Conservation (phyloP, 2,329 filamentous ascomycete genomes). For the Colletotrichum sp. region DNA sequence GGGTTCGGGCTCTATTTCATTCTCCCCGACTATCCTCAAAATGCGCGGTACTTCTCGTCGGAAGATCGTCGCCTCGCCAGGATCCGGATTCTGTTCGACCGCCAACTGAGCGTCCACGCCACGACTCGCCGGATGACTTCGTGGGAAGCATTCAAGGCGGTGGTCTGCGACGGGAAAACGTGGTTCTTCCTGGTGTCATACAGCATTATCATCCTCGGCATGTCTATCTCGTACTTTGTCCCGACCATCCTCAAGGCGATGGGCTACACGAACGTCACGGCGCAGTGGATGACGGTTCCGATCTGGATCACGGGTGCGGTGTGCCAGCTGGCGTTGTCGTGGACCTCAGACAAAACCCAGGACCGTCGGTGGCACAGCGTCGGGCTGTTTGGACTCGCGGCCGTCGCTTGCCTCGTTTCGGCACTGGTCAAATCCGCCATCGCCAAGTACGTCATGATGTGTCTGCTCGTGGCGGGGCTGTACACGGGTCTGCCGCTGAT, state of each 20-base stretch:
- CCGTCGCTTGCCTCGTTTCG: background rate
- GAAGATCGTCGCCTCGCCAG: background rate
- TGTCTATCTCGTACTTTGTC: background rate
- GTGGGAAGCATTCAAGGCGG: background rate
- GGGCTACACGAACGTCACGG: background rate
- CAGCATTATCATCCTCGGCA: background rate
- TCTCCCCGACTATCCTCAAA: background rate
- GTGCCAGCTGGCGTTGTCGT: background rate
- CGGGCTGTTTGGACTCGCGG: background rate
- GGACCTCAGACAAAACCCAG: background rate
- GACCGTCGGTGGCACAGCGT: background rate
- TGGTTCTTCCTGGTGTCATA: background rate
- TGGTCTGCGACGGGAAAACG: background rate
- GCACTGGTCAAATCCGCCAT: background rate
- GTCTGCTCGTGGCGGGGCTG: constrained; percentile 13
- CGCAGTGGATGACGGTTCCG: background rate
- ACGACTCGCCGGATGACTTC: background rate
- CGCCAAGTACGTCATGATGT: constrained; percentile 7
- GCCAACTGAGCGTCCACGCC: background rate
- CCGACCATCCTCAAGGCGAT: background rate
- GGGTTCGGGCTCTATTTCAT: background rate
- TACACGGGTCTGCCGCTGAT: constrained; percentile 20
- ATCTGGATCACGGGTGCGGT: background rate
- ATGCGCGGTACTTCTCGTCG: background rate
- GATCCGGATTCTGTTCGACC: background rate